Conservation (phyloP, 345 rosid genomes). For the Eucalyptus cloeziana region DNA sequence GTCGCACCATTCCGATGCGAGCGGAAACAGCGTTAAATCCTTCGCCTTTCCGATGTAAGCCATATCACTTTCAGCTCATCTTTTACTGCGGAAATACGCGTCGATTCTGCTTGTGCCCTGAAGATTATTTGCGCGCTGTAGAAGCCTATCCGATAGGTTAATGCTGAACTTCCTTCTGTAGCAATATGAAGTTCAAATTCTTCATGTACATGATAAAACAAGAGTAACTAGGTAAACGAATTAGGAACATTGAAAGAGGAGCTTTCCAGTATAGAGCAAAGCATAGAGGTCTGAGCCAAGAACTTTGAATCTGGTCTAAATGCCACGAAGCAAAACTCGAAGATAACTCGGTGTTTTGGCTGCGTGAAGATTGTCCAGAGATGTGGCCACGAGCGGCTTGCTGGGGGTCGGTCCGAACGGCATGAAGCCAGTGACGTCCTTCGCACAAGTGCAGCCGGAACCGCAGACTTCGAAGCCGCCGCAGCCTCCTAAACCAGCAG, state of each 20-base stretch:
- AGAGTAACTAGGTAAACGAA: neutral
- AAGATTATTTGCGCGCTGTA: neutral
- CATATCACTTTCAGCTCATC: neutral
- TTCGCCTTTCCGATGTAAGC: slow-evolving; percentile 84
- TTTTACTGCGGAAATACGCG: neutral
- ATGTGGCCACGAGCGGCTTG: slow-evolving; percentile 17
- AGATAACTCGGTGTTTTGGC: neutral
- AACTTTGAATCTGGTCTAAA: neutral
- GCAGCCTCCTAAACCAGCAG: slow-evolving; percentile 8
- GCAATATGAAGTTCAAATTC: neutral
- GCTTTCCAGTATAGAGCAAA: neutral
- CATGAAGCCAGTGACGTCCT: neutral
- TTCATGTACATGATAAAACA: neutral
- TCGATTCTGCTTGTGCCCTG: neutral
- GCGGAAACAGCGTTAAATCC: slow-evolving; percentile 44
- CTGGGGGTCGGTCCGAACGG: neutral
- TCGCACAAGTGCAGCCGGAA: neutral
- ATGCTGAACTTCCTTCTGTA: neutral
- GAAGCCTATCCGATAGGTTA: neutral
- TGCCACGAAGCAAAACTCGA: neutral
- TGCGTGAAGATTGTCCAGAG: slow-evolving; percentile 33
- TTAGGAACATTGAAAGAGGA: neutral
- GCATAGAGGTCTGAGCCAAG: neutral
- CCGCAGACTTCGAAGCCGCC: neutral
- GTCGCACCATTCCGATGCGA: slow-evolving; percentile 28